phyloP scores from a whole-genome alignment of 2,329 filamentous ascomycete species.

The Hymenoscyphus occultus region DNA sequence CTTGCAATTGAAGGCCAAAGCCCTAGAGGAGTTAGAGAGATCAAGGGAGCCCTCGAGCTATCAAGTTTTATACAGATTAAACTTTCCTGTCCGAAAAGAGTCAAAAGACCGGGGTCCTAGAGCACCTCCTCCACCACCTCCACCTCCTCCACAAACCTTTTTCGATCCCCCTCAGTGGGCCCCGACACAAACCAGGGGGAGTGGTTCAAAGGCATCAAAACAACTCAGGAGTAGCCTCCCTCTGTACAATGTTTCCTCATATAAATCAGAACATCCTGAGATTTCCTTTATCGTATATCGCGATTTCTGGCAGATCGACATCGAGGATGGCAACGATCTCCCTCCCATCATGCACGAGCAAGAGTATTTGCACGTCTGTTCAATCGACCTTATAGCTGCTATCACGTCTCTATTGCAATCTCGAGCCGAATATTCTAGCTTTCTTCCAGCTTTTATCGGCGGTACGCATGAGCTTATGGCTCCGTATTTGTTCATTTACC shows the following conservation, averaged over 20 bases:
- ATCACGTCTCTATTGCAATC: neutral
- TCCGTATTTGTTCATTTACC: neutral
- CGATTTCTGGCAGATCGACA: neutral
- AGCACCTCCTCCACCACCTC: neutral
- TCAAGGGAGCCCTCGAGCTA: neutral
- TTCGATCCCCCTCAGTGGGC: neutral
- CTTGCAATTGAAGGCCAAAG: neutral
- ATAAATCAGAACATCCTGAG: neutral
- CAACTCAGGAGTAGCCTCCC: neutral
- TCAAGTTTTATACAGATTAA: neutral
- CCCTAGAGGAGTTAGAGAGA: neutral
- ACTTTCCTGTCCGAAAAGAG: neutral
- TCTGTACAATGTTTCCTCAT: neutral
- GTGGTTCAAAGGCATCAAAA: neutral
- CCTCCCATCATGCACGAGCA: neutral
- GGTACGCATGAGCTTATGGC: neutral
- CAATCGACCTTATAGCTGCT: neutral
- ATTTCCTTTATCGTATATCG: neutral
- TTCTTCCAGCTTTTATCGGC: neutral
- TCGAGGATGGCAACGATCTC: neutral
- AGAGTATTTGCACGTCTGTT: neutral
- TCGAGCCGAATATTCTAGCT: neutral
- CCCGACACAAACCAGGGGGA: neutral
- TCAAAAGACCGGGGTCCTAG: neutral
- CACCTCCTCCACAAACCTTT: neutral